Conservation (phyloP, 1,284 basidiomycete genomes). For the Volvariella surrecta region DNA sequence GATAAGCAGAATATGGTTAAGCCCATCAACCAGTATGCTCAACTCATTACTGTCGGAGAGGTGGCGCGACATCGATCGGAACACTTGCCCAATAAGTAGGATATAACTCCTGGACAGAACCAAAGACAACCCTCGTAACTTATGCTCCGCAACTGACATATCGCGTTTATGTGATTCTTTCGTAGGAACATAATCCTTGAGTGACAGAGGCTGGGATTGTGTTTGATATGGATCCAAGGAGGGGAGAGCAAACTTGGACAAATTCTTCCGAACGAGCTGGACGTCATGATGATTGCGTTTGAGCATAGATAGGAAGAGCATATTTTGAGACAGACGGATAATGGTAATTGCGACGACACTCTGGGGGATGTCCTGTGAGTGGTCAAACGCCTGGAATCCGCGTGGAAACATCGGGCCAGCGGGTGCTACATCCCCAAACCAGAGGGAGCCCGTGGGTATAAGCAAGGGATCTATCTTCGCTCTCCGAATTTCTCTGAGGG, state of each 20-base stretch:
- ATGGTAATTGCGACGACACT: slow-evolving; percentile 49
- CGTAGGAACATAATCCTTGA: slow-evolving; percentile 34
- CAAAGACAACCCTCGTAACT: slow-evolving; percentile 38
- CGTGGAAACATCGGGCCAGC: slow-evolving; percentile 53
- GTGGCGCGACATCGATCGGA: slow-evolving; percentile 69
- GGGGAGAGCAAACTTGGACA: slow-evolving; percentile 55
- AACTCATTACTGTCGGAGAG: slow-evolving; percentile 70
- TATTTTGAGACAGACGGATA: slow-evolving; percentile 66
- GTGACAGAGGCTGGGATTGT: slow-evolving; percentile 22
- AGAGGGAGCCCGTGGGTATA: slow-evolving; percentile 60
- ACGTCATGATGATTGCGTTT: slow-evolving; percentile 66
- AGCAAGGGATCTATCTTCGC: slow-evolving; percentile 68
- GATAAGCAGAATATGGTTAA: slow-evolving; percentile 55
- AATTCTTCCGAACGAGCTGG: slow-evolving; percentile 61
- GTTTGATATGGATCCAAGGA: slow-evolving; percentile 26
- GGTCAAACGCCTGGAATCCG: slow-evolving; percentile 27
- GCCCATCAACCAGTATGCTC: slow-evolving; percentile 56
- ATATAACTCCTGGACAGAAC: slow-evolving; percentile 65
- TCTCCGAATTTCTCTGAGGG: slow-evolving; percentile 65
- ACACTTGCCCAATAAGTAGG: slow-evolving; percentile 61
- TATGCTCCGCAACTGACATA: slow-evolving; percentile 9
- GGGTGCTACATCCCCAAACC: slow-evolving; percentile 50
- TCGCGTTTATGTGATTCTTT: slow-evolving; percentile 6
- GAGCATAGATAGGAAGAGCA: slow-evolving; percentile 58
- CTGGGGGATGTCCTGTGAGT: slow-evolving; percentile 38